Percentiles rank a stretch among this genome's conserved stretches.
phyloP scores from a whole-genome alignment of 1,139 yeast species.

The Debaryomyces udenii region DNA sequence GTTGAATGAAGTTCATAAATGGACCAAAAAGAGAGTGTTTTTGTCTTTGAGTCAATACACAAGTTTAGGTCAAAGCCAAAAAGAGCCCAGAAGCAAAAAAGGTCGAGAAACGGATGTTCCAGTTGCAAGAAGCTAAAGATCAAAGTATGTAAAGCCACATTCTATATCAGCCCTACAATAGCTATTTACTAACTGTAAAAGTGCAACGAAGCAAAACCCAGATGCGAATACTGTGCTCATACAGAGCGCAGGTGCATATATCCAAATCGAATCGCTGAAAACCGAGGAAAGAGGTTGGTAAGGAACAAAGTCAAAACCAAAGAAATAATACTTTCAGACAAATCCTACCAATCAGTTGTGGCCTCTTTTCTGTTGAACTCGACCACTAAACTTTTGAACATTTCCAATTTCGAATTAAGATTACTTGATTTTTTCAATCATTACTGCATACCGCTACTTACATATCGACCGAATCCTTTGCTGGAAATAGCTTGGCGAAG shows the following conservation, averaged over 20 bases:
- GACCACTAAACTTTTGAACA: not conserved
- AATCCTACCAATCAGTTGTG: too few relatives aligned
- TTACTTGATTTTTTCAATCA: constrained; percentile 32
- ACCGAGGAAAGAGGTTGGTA: too few relatives aligned
- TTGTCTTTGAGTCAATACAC: too few relatives aligned
- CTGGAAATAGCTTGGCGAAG: constrained; percentile 31
- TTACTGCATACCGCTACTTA: constrained; percentile 28
- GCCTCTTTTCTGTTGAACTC: too few relatives aligned
- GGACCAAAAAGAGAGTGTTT: too few relatives aligned
- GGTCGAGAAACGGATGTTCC: constrained; percentile 18
- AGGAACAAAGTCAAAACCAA: too few relatives aligned
- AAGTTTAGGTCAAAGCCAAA: too few relatives aligned
- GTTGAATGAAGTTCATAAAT: too few relatives aligned
- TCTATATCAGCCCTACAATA: too few relatives aligned
- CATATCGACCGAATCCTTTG: constrained; percentile 23
- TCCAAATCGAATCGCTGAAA: constrained; percentile 17
- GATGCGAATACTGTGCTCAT: constrained; percentile 41
- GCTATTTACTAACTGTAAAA: constrained; percentile 10
- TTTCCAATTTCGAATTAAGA: constrained; percentile 33
- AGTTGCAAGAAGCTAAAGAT: constrained; percentile 36
- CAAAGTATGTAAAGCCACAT: constrained; percentile 26
- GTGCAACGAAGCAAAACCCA: constrained; percentile 40
- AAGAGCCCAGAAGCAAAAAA: too few relatives aligned
- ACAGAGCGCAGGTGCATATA: constrained; percentile 35
- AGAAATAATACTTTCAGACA: too few relatives aligned